Conservation (phyloP, 73 alveolate genomes). For the Paramecium tetraurelia region DNA sequence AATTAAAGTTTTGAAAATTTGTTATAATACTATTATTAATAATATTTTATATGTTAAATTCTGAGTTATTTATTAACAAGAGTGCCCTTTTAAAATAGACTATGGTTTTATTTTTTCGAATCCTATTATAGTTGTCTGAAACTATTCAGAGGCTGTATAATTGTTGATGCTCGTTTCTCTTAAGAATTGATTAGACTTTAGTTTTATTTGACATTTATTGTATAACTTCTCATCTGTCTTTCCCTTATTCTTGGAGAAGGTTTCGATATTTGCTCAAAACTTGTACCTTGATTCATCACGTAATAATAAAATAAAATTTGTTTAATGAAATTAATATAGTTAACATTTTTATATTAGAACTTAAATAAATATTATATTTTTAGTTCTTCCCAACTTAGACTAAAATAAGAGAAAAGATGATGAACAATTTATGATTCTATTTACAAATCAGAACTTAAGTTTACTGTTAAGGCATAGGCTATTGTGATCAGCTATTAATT, state of each 20-base stretch:
- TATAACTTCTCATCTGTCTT: background rate
- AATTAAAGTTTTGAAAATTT: background rate
- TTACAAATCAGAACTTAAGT: no score
- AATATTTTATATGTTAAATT: background rate
- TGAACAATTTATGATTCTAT: background rate
- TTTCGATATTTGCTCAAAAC: background rate
- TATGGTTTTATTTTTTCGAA: background rate
- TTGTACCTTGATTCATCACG: background rate
- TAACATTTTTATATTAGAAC: background rate
- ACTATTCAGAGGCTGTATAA: background rate
- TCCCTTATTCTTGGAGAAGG: background rate
- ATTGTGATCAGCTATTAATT: no score
- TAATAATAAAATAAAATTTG: background rate
- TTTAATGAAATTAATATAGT: background rate
- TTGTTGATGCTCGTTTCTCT: background rate
- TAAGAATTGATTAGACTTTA: background rate
- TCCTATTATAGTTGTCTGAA: background rate
- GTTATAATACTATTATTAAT: background rate
- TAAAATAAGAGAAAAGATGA: no score
- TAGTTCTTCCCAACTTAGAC: no score
- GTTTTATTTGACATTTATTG: background rate
- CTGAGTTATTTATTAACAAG: background rate
- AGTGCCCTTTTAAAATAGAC: background rate
- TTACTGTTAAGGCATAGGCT: no score
- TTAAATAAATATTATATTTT: no score